Conservation (phyloP, 345 rosid genomes). For the Populus ilicifolia region DNA sequence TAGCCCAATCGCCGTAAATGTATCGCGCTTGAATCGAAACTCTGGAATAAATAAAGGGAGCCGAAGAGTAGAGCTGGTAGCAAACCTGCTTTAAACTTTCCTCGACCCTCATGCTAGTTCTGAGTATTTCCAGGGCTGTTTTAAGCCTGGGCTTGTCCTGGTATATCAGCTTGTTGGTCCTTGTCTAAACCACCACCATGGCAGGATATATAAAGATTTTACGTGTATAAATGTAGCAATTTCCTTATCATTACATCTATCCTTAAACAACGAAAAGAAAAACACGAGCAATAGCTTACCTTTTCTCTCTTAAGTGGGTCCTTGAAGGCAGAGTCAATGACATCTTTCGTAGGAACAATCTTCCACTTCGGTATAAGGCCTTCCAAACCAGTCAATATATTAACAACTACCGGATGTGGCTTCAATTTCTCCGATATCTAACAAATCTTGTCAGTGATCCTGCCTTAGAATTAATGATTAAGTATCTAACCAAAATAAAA, state of each 20-base stretch:
- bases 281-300: slow-evolving; percentile 28
- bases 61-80: neutral
- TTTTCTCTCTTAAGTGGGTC: slow-evolving; percentile 79
- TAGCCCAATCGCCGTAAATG: neutral
- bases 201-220: neutral
- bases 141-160: slow-evolving; percentile 95
- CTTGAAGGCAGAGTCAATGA: slow-evolving; percentile 72
- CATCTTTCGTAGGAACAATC: slow-evolving; percentile 89
- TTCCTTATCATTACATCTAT: neutral
- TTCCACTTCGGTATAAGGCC: slow-evolving; percentile 93
- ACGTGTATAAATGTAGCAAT: neutral
- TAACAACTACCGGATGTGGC: slow-evolving; percentile 85
- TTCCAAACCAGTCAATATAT: slow-evolving; percentile 70
- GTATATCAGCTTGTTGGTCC: slow-evolving; percentile 85
- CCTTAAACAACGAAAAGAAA: neutral
- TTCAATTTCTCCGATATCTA: slow-evolving; percentile 94
- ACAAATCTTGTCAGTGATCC: neutral
- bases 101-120: slow-evolving; percentile 87
- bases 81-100: slow-evolving; percentile 56
- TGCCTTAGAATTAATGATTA: neutral
- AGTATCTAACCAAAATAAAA: neutral
- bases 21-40: neutral
- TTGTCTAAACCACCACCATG: slow-evolving; percentile 37
- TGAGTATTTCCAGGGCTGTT: slow-evolving; percentile 89
- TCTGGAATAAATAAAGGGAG: neutral